Evolutionary conservation across 352 stramenopile genomes (phyloP), one percentile per base, ranked within the genome.

Genomic region (Thraustochytrium striatum): DNA sequence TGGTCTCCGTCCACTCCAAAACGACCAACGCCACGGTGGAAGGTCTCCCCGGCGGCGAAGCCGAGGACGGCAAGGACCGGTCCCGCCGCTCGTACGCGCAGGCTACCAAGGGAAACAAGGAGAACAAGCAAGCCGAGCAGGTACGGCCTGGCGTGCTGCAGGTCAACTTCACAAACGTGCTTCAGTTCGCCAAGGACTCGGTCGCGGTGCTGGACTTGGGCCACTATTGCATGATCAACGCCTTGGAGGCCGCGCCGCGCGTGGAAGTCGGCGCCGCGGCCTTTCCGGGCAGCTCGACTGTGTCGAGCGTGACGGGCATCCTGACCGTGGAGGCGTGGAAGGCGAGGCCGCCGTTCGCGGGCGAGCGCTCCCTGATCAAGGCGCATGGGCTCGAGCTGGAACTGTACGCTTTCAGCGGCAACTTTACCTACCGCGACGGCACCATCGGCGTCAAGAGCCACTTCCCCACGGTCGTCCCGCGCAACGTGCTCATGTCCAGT

Each of bases 401-500:
- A 52, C 69, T 79, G 5, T 69, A 79, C 32, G 69, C 69, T 3
- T 79, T 79, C 25, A 79, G 69, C 38, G 69, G 69, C 3, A 72
- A 11, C 32, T 79, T 79, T 28, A 57, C 69, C 13, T 79, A 79
- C 52, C 50, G 69, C 11, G 69, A 79, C 21, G 69, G 69, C 28
- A 79, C 69, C 8, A 79, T 79, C 39, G 69, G 69, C 36, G 69
- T 79, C 5, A 73, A 41, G 16, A 69, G 52, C 39, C 69, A 79
- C 55, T 80, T 80, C 33, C 72, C 72, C 7, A 72, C 72, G 2
- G 72, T 80, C 0, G 50, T 94, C 87, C n/a, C 89, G 87, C 41
- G 88, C 88, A 38, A 94, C 88, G 41, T 95, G 88, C 88, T 89
- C 86, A 25, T 88, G 88, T 57, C 32, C 25, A 70, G 81, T 61